These are phyloP conservation scores for Candida gorgasii DNA, from an alignment of 805 yeast genomes.

Conservation along the genomic window DNA sequence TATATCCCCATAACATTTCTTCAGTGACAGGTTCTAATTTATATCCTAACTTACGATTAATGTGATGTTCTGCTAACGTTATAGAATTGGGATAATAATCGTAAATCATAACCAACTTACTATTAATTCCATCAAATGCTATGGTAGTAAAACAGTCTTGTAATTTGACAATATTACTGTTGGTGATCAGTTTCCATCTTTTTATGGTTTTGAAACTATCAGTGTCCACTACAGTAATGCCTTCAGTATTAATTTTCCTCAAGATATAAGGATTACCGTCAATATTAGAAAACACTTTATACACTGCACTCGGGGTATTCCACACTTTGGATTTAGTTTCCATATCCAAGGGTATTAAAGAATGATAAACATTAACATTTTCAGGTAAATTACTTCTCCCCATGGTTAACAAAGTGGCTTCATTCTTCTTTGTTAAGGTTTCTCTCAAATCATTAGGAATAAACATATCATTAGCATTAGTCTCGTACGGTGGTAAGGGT, in stretches of 20 bases:
- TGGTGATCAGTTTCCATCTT: conserved; percentile 60
- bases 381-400: conserved; percentile 53
- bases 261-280: conserved; percentile 80
- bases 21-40: conserved; percentile 58
- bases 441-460: conserved; percentile 74
- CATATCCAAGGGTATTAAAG: conserved; percentile 77
- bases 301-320: conserved; percentile 61
- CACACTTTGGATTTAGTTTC: conserved; percentile 38
- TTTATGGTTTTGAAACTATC: conserved; percentile 65
- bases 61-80: conserved; percentile 71
- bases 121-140: conserved; percentile 70
- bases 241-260: conserved; percentile 60
- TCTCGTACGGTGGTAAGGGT: conserved; percentile 68
- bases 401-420: conserved; percentile 73
- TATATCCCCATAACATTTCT: conserved; percentile 70
- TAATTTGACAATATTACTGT: conserved; percentile 62
- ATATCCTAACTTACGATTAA: conserved; percentile 42
- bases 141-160: conserved; percentile 85
- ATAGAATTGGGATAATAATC: conserved; percentile 81
- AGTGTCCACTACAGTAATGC: conserved; percentile 24
- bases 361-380: conserved; percentile 66
- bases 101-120: conserved; percentile 71
- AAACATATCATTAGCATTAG: conserved; percentile 68
- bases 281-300: conserved; percentile 74
- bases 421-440: conserved; percentile 68